Evolutionary conservation across 805 yeast genomes (phyloP), one percentile per base, ranked within the genome.

Genomic region (Ogataea neopini): DNA sequence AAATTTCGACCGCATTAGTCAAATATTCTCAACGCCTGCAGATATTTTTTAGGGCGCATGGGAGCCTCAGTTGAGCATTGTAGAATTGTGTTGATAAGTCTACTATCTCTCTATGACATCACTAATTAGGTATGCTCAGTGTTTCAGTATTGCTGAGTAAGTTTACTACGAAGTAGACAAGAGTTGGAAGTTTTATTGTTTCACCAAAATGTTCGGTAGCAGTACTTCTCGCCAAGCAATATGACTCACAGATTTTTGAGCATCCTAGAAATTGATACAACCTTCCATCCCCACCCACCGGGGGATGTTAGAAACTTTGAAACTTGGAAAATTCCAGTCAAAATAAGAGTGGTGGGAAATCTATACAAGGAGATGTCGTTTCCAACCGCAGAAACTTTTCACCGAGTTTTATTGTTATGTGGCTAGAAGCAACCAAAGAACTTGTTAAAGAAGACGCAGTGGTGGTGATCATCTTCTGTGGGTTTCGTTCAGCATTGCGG

Each of bases 391-490:
- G 58, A 52, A 5, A 47, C 45, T 37, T 63, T 53, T 43, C 44
- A 53, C n/a, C 59, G 59, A n/a, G 57, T 46, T 40, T 40, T 20
- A 32, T 64, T 1, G 56, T 63, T 7, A 45, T 46, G 3, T 62
- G 66, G 51, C 58, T 56, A n/a, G 61, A 59, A n/a, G 64, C 63
- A 4, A 58, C 61, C 20, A 38, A 52, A 13, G 51, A 50, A 15
- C 49, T 65, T 14, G 60, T 57, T 4, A 55, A 52, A 0, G 56
- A 59, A 32, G 71, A 69, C 8, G 69, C 68, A 4, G 48, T 62
- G 35, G 70, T 67, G n/a, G 52, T 64, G 11, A 60, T 64, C 28
- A 64, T 68, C 7, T 60, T 68, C 1, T 67, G 70, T 53, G 70
- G 69, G 13, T 67, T 66, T 49, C 55, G 66, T 6, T 65, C 69